These are phyloP conservation scores for Terana coerulea DNA, from an alignment of 768 basidiomycete genomes.

Conservation along the genomic window DNA sequence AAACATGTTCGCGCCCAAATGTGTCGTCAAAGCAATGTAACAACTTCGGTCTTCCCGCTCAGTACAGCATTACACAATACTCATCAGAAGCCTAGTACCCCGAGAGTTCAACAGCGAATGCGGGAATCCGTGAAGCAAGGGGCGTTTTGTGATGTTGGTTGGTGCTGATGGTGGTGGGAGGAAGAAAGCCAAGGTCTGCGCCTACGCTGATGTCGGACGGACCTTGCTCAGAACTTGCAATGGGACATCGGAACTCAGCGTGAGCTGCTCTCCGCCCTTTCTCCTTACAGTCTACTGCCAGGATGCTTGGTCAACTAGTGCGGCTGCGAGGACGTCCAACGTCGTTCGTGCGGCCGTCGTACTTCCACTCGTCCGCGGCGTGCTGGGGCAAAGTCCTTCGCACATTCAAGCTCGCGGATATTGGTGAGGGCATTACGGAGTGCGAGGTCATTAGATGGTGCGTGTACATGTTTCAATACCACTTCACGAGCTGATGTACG, in stretches of 20 bases:
- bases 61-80: no score
- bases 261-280: neutral
- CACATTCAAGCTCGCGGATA: slow-evolving; percentile 77
- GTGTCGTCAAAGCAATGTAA: no score
- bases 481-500: neutral
- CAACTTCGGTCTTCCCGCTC: no score
- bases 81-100: no score
- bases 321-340: slow-evolving; percentile 10
- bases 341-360: neutral
- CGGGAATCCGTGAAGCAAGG: no score
- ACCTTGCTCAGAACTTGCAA: slow-evolving; percentile 9
- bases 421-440: slow-evolving; percentile 90
- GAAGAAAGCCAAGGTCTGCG: neutral
- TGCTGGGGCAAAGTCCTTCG: slow-evolving; percentile 38
- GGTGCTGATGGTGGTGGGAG: no score
- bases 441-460: slow-evolving; percentile 85
- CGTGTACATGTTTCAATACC: slow-evolving; percentile 6
- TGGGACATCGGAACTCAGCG: neutral
- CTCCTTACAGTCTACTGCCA: neutral
- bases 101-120: no score
- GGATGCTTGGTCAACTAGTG: slow-evolving; percentile 8
- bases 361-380: slow-evolving; percentile 34
- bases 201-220: slow-evolving; percentile 6
- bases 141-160: no score
- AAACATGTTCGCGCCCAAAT: no score